A percentile compares a stretch with the other conserved stretches of the same genome.
phyloP scores from a whole-genome alignment of 1,139 yeast genomes.

The Suhomyces guaymorum region DNA sequence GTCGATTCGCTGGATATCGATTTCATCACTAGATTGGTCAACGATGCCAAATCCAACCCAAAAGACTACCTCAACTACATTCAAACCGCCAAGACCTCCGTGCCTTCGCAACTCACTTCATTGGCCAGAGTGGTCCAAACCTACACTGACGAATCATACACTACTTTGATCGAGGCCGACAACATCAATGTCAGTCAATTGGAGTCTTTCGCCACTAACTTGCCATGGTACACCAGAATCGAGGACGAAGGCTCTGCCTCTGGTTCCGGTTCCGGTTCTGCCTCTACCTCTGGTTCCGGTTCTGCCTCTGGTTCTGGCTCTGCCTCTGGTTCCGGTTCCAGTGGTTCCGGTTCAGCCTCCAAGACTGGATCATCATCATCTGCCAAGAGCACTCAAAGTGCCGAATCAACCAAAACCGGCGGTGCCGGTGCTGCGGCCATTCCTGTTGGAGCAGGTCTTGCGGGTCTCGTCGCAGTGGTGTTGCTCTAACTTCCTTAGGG shows the following conservation, averaged over 20 bases:
- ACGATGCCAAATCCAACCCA: constrained; percentile 26
- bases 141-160: constrained; percentile 39
- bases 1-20: constrained; percentile 19
- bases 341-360: too few species aligned
- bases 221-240: constrained; percentile 43
- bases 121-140: constrained; percentile 33
- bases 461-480: constrained; percentile 13
- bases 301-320: constrained; percentile 3
- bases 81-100: constrained; percentile 23
- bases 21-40: constrained; percentile 31
- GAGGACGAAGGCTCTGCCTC: too few species aligned
- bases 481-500: too few species aligned
- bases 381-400: too few species aligned
- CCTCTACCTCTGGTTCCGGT: constrained; percentile 1
- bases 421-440: constrained; percentile 7
- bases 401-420: too few species aligned
- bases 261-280: constrained; percentile 2
- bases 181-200: constrained; percentile 22
- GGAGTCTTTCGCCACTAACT: constrained; percentile 35
- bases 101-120: constrained; percentile 28
- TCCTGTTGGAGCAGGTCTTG: constrained; percentile 13
- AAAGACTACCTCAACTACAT: constrained; percentile 26
- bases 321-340: constrained; percentile 1
- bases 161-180: constrained; percentile 33
- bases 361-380: too few species aligned